These are phyloP conservation scores for Fistulifera solaris DNA, from an alignment of 108 stramenopile species.

Conservation along the genomic window DNA sequence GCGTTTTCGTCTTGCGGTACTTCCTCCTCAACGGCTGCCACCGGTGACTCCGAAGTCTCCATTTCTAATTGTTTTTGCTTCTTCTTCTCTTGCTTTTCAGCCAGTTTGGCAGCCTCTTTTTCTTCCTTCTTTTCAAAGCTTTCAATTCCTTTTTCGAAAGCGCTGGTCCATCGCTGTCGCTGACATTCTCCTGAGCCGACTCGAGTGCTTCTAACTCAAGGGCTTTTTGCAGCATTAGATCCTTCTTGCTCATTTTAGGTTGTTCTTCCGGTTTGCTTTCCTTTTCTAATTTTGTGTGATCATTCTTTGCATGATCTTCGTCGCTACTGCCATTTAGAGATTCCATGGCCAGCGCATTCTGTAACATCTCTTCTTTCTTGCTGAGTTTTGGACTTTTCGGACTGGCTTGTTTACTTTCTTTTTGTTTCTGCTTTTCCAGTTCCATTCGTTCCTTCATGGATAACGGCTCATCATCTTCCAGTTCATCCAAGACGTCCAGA, in stretches of 20 bases:
- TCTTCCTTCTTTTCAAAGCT: conserved; percentile 28
- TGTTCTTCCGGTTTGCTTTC: conserved; percentile 4
- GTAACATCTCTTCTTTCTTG: conserved; percentile 36
- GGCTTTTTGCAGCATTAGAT: conserved; percentile 24
- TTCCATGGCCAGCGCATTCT: conserved; percentile 27
- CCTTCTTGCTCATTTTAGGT: conserved; percentile 23
- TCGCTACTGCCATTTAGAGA: conserved; percentile 12
- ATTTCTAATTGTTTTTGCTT: conserved; percentile 26
- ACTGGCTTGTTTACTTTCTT: conserved; percentile 19
- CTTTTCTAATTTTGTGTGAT: conserved; percentile 27
- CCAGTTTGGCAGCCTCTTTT: conserved; percentile 38
- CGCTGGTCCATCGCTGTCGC: conserved; percentile 19
- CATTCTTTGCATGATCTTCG: conserved; percentile 10
- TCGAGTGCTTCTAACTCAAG: conserved; percentile 26
- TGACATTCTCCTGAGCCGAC: conserved; percentile 7
- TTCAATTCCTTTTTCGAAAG: conserved; percentile 43
- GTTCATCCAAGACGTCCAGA: conserved; percentile 43
- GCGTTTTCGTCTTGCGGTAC: conserved; percentile 5
- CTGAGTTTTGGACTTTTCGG: conserved; percentile 7
- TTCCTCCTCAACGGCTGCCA: neutral
- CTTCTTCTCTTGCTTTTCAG: conserved; percentile 40
- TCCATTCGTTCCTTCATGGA: conserved; percentile 33
- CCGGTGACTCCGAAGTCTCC: neutral
- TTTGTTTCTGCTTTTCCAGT: conserved; percentile 33
- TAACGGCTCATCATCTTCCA: conserved; percentile 27